phyloP scores from a whole-genome alignment of 2,329 filamentous ascomycete genomes.

The Fusarium sp. region DNA sequence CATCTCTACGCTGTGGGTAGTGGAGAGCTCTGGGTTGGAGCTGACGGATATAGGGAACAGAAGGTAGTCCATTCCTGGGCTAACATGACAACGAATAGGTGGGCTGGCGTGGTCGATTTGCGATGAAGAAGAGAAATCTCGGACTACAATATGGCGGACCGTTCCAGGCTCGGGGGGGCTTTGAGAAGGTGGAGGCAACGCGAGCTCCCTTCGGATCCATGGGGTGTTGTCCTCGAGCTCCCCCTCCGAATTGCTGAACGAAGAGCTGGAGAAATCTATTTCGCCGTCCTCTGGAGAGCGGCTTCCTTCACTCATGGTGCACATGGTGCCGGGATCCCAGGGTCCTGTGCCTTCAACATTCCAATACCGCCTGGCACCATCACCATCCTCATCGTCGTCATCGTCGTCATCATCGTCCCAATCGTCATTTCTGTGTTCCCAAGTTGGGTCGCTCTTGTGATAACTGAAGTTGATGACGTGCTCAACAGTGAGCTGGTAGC shows the following conservation, averaged over 20 bases:
- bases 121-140: background rate
- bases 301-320: background rate
- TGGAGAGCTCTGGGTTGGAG: background rate
- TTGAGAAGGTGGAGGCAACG: background rate
- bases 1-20: background rate
- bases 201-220: background rate
- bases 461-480: background rate
- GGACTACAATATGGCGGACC: background rate
- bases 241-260: background rate
- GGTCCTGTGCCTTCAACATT: background rate
- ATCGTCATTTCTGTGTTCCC: background rate
- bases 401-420: constrained; percentile 2
- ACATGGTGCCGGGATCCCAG: background rate
- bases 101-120: background rate
- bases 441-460: background rate
- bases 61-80: background rate
- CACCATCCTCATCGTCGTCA: background rate
- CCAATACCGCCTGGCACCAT: background rate
- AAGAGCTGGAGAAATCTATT: background rate
- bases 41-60: background rate
- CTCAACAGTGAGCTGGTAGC: background rate
- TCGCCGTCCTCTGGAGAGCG: background rate
- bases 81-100: background rate
- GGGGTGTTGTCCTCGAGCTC: background rate
- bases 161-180: background rate